Conservation (phyloP, 768 basidiomycete genomes). For the Sporobolomyces phaffii region DNA sequence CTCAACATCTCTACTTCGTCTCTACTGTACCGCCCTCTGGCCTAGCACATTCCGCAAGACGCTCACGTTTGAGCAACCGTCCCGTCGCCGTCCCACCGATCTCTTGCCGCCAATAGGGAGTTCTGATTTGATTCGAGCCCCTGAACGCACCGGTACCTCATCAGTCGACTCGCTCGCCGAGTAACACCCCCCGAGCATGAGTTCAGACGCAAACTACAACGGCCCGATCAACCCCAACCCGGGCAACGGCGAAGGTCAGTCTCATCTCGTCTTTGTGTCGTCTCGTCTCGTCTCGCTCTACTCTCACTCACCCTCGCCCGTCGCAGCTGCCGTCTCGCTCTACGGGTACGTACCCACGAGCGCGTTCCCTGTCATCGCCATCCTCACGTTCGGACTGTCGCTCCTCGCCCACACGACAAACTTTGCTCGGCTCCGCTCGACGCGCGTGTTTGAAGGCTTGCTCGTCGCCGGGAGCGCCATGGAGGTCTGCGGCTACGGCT, state of each 20-base stretch:
- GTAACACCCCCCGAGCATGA: too few relatives aligned
- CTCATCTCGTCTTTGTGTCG: neutral
- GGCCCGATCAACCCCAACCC: slow-evolving; percentile 24
- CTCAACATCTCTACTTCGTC: too few relatives aligned
- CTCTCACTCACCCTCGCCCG: neutral
- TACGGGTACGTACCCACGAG: slow-evolving; percentile 19
- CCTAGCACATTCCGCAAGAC: too few relatives aligned
- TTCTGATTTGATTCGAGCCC: too few relatives aligned
- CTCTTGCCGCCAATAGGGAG: too few relatives aligned
- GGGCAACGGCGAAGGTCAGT: slow-evolving; percentile 1
- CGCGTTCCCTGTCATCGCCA: slow-evolving; percentile 10
- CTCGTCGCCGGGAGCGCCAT: slow-evolving; percentile 14
- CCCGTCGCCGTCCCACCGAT: too few relatives aligned
- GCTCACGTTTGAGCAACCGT: too few relatives aligned
- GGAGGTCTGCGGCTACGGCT: slow-evolving; percentile 24
- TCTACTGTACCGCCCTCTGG: too few relatives aligned
- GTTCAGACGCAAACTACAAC: neutral
- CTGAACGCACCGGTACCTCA: too few relatives aligned
- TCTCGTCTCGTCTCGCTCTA: neutral
- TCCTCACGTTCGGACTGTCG: slow-evolving; percentile 17
- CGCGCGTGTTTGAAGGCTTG: slow-evolving; percentile 7
- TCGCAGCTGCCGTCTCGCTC: slow-evolving; percentile 3
- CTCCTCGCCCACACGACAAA: slow-evolving; percentile 15
- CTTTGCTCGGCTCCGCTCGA: neutral
- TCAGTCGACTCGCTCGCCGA: too few relatives aligned